Base-by-base conservation (phyloP, 164 flowering plant species). In the Nelumbo lutea region DNA sequence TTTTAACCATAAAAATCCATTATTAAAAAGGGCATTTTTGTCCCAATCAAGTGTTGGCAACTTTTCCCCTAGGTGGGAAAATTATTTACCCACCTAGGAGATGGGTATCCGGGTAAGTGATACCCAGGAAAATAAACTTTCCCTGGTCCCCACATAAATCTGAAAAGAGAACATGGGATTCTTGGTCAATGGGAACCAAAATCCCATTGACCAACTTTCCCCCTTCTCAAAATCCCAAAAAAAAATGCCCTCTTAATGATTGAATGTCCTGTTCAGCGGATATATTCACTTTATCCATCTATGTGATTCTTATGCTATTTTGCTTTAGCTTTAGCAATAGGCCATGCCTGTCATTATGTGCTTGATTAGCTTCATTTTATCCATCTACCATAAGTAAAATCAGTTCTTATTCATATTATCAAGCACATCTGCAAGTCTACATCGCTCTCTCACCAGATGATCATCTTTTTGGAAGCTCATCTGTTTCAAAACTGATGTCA, bases 401-500 rank as follows among this genome's bases (percentile, higher is more conserved):
- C 39, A 85, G 6, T 63, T 87, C 87, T 78, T 71, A 71, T 76
- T 83, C 13, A 87, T 47, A 38, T 67, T 61, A 67, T 87, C 90
- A 61, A 87, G 58, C 9, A 74, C 39, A 39, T 72, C 76, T 65
- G 42, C 42, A 55, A 68, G 59, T 51, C 13, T 61, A n/a, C 65
- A 64, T 59, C 65, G 68, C 69, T 77, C 69, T 42, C 59, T 78
- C 60, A 80, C 83, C 65, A 73, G 10, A 44, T 27, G 27, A 27
- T 68, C 72, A 76, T 71, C 82, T 59, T 69, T 78, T 11, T 67
- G 73, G 67, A 65, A 39, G 73, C 76, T 77, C 79, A 77, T 61
- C 73, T 88, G 80, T 68, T 78, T 72, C 55, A 90, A 65, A 75
- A 79, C 82, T 65, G 85, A 82, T 66, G 81, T 79, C 73, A 89